Conservation (phyloP, 2,329 filamentous ascomycete species). For the Fusarium sp. region DNA sequence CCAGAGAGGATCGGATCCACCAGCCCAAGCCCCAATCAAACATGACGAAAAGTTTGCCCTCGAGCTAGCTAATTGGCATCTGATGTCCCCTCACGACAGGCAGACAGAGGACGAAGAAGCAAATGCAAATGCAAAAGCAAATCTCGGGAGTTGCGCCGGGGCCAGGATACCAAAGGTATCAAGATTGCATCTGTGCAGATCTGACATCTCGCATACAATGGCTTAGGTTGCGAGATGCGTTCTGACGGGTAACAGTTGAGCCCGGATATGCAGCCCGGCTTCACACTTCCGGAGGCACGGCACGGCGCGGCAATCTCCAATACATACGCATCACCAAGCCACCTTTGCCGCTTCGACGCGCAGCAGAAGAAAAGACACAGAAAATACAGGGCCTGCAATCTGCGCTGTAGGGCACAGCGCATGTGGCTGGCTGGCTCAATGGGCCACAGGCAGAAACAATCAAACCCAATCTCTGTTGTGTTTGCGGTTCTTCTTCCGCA, state of each 20-base stretch:
- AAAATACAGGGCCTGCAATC: too few relatives aligned
- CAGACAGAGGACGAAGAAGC: constrained; percentile 2
- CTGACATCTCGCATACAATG: constrained; percentile 3
- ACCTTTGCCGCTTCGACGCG: background rate
- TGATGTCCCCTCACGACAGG: constrained; percentile 7
- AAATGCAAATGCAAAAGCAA: background rate
- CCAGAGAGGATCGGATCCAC: background rate
- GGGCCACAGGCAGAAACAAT: background rate
- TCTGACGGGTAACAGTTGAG: background rate
- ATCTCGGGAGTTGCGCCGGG: background rate
- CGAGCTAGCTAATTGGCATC: background rate
- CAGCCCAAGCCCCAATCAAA: constrained; percentile 5
- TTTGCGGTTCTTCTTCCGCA: background rate
- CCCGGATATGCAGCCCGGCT: background rate
- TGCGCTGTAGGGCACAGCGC: too few relatives aligned
- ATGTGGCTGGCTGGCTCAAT: background rate
- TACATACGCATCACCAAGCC: background rate
- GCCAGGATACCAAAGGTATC: constrained; percentile 2
- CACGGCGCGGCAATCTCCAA: constrained; percentile 11
- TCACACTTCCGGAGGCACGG: constrained; percentile 2
- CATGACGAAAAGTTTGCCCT: constrained; percentile 4
- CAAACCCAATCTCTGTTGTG: background rate
- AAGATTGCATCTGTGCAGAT: constrained; percentile 15
- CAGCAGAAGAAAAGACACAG: too few relatives aligned
- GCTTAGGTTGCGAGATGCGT: background rate